These are phyloP conservation scores for Canna indica DNA, from an alignment of 176 grass and related monocot genomes.

Conservation along the genomic window DNA sequence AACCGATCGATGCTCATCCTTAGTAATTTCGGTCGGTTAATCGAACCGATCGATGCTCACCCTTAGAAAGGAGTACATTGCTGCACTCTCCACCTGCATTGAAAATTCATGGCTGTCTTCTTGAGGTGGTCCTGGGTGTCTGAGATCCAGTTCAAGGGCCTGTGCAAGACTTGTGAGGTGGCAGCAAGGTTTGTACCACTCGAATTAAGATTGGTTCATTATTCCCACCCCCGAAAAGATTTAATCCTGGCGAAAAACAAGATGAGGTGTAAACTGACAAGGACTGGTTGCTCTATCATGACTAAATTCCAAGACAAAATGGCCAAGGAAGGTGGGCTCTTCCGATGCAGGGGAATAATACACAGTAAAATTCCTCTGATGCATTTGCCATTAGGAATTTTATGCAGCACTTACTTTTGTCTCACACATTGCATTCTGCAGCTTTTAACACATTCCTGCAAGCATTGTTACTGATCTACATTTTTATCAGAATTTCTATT, in stretches of 20 bases:
- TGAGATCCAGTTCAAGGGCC: not conserved
- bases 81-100: not conserved
- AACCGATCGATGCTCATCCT: no score
- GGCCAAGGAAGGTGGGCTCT: not conserved
- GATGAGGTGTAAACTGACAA: not conserved
- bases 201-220: not conserved
- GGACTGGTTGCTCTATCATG: not conserved
- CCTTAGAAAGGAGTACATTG: no score
- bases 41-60: no score
- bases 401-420: not conserved
- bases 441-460: no score
- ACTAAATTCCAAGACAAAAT: not conserved
- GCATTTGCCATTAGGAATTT: not conserved
- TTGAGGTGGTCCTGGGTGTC: not conserved
- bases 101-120: not conserved
- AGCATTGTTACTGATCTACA: no score
- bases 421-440: not conserved
- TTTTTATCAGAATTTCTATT: no score
- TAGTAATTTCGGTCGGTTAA: no score
- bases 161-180: not conserved
- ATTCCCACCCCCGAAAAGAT: not conserved
- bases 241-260: not conserved
- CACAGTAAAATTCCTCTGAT: not conserved
- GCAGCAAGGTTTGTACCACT: not conserved
- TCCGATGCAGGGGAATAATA: not conserved